Base-by-base conservation (phyloP, 2,329 filamentous ascomycete genomes). In the Alternaria postmessia region DNA sequence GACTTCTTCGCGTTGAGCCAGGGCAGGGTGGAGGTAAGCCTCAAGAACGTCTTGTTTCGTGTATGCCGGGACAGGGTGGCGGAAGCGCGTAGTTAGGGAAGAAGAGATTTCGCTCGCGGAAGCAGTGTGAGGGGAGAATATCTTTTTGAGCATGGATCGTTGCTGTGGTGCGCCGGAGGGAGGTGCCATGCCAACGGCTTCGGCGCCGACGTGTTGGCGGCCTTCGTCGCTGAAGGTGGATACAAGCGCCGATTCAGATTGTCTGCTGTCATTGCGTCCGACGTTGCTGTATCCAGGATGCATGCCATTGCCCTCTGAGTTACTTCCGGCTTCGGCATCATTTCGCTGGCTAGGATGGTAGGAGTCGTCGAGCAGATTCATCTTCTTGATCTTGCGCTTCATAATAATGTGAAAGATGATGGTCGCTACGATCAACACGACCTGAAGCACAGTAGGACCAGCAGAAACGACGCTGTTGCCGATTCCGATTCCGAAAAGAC, bases 401-500 rank as follows among this genome's bases (percentile, higher is more conserved):
- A 82, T 67, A 42, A 68, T 70, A 38, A 81, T 43, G 24, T 81
- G 78, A 70, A 80, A 83, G n/a, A 80, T 58, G 56, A 80, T 72
- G 1, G 81, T 82, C 32, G 68, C 63, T 41, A 71, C 68, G 5
- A 83, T 68, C 16, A 83, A 68, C 3, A 81, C 60, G 51, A 78
- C 69, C 72, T 82, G 80, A 47, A 83, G 71, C 3, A 76, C 71
- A 5, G 82, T 73, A 14, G 82, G 81, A 0, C 76, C 80, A 7
- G 73, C 68, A 4, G 80, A 77, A 34, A 74, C 72, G 3, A 49
- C 61, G 48, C 68, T 72, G 5, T 77, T 63, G 5, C 72, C 77
- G 2, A 76, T 70, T 0, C 75, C 73, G 43, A 81, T 80, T 26
- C 76, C 80, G 62, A 84, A 81, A 11, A 84, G 73, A 44, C 81